A percentile compares a stretch with the other conserved stretches of the same genome.
Conservation (phyloP, 2,329 filamentous ascomycete species). For the Ophioceras dolichostomum region DNA sequence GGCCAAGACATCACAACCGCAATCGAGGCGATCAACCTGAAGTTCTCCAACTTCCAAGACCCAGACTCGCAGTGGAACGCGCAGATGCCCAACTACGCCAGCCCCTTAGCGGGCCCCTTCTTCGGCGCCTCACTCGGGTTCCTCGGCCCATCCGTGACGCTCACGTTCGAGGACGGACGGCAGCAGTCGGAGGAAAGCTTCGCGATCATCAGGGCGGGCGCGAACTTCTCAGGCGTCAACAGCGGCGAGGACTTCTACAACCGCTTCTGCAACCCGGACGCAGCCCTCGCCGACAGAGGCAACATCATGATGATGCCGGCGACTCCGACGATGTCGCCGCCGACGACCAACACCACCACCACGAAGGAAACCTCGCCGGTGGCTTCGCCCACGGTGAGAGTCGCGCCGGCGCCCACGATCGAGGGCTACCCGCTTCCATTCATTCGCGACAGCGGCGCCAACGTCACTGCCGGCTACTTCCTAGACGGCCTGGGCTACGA, state of each 20-base stretch:
- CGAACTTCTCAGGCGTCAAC: constrained; percentile 17
- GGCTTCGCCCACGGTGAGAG: constrained; percentile 5
- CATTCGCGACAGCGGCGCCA: constrained; percentile 13
- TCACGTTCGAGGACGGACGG: constrained; percentile 24
- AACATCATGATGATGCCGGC: neutral
- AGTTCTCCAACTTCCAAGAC: constrained; percentile 17
- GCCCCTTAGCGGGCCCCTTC: neutral
- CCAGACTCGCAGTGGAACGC: constrained; percentile 23
- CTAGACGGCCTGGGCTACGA: constrained; percentile 20
- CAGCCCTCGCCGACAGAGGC: neutral
- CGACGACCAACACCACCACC: constrained; percentile 2
- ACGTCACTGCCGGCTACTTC: constrained; percentile 20
- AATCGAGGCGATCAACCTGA: constrained; percentile 26
- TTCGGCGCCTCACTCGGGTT: constrained; percentile 11
- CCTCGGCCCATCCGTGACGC: constrained; percentile 19
- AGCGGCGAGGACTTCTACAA: constrained; percentile 23
- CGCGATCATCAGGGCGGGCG: constrained; percentile 12
- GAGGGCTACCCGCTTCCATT: constrained; percentile 17
- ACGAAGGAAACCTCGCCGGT: neutral
- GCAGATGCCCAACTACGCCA: neutral
- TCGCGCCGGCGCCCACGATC: constrained; percentile 8
- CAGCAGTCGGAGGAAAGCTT: constrained; percentile 13
- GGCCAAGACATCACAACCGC: constrained; percentile 19
- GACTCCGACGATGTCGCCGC: constrained; percentile 3
- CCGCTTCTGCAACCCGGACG: constrained; percentile 17